Conservation (phyloP, 2,329 filamentous ascomycete species). For the Xylaria sp. region DNA sequence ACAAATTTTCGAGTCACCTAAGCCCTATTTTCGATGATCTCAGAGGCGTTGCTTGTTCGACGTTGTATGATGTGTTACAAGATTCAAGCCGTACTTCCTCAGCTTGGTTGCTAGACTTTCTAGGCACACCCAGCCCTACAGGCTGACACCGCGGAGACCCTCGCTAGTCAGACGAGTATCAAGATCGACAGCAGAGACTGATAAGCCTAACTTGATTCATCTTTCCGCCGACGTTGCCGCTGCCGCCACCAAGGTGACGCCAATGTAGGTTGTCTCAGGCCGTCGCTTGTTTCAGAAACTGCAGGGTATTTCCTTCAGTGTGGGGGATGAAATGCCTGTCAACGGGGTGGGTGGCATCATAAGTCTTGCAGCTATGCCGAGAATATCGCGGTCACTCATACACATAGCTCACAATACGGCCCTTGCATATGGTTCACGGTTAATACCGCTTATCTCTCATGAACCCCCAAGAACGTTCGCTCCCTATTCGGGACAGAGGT, state of each 20-base stretch:
- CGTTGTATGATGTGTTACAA: slow-evolving; percentile 15
- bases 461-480: background rate
- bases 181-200: slow-evolving; percentile 23
- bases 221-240: slow-evolving; percentile 12
- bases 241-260: slow-evolving; percentile 24
- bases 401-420: background rate
- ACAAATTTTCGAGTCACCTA: background rate
- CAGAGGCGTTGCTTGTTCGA: slow-evolving; percentile 22
- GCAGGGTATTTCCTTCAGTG: slow-evolving; percentile 26
- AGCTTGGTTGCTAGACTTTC: background rate
- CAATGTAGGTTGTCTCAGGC: slow-evolving; percentile 26
- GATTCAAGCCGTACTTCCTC: slow-evolving; percentile 3
- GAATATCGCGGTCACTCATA: slow-evolving; percentile 13
- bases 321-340: slow-evolving; percentile 31
- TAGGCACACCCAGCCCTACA: slow-evolving; percentile 27
- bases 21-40: slow-evolving; percentile 16
- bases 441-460: background rate
- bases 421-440: slow-evolving; percentile 10
- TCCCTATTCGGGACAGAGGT: background rate
- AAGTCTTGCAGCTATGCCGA: slow-evolving; percentile 2
- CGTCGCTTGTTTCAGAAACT: slow-evolving; percentile 30
- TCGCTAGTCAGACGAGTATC: background rate
- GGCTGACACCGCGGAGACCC: slow-evolving; percentile 5
- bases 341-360: slow-evolving; percentile 14
- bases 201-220: slow-evolving; percentile 28